Conservation (phyloP, 768 basidiomycete genomes). For the Mycena pura region DNA sequence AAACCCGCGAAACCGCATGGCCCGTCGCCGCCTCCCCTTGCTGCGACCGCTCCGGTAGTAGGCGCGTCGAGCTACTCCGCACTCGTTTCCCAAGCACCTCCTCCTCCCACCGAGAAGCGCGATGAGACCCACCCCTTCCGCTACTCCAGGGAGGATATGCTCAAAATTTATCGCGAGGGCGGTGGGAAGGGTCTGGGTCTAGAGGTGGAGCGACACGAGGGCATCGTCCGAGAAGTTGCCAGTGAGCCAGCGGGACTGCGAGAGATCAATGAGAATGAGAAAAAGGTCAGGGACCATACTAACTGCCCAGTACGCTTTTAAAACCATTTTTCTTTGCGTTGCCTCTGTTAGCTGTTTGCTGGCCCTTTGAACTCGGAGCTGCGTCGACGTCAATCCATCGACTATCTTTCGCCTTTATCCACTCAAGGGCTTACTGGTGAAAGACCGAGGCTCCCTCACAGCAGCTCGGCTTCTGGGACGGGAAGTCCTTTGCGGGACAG, state of each 20-base stretch:
- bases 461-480: slow-evolving; percentile 47
- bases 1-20: slow-evolving; percentile 69
- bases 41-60: slow-evolving; percentile 47
- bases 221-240: slow-evolving; percentile 80
- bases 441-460: slow-evolving; percentile 62
- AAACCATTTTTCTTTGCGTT: slow-evolving; percentile 29
- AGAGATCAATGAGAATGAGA: slow-evolving; percentile 84
- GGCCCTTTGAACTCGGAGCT: slow-evolving; percentile 86
- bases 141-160: slow-evolving; percentile 86
- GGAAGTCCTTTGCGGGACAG: slow-evolving; percentile 71
- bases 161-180: slow-evolving; percentile 83
- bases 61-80: slow-evolving; percentile 75
- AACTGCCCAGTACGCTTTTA: slow-evolving; percentile 23
- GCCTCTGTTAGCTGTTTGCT: slow-evolving; percentile 69
- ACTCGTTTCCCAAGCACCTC: slow-evolving; percentile 62
- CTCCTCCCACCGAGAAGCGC: slow-evolving; percentile 57
- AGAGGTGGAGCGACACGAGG: slow-evolving; percentile 90
- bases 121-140: slow-evolving; percentile 82
- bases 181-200: slow-evolving; percentile 76
- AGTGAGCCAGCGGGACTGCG: slow-evolving; percentile 76
- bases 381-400: slow-evolving; percentile 83
- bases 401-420: slow-evolving; percentile 67
- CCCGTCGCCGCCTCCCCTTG: slow-evolving; percentile 69
- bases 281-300: slow-evolving; percentile 68
- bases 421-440: slow-evolving; percentile 58